Evolutionary conservation across 2,329 filamentous ascomycete genomes (phyloP).

Genomic region (Trichoderma lentiforme): DNA sequence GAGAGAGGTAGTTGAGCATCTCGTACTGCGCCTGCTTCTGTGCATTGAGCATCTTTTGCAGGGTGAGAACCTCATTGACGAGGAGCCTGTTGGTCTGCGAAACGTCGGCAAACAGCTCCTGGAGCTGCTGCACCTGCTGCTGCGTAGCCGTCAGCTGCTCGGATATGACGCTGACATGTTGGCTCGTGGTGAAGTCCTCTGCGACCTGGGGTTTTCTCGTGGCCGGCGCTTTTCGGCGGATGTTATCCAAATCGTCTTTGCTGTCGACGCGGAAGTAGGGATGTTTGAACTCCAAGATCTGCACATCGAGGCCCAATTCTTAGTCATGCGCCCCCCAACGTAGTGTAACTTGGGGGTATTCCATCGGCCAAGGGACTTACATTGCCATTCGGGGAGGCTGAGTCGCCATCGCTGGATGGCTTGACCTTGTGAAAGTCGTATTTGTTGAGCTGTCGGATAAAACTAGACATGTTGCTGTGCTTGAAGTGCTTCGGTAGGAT

Average conservation of each 20-base stretch:
- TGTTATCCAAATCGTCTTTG: conserved; percentile 95
- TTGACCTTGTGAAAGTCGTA: conserved; percentile 99
- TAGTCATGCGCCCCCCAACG: conserved; percentile 3
- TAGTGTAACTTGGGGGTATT: background rate
- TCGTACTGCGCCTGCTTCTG: conserved; percentile 58
- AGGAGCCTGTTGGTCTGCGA: conserved; percentile 60
- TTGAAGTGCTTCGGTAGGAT: conserved; percentile 99
- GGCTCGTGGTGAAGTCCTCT: conserved; percentile 74
- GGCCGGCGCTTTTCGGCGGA: conserved; percentile 89
- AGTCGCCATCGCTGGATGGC: conserved; percentile 38
- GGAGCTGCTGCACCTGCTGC: conserved; percentile 84
- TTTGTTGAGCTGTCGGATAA: conserved; percentile 93
- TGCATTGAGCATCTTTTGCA: conserved; percentile 59
- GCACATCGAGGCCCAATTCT: conserved; percentile 34
- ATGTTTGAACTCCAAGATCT: conserved; percentile 79
- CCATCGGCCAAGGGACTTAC: conserved; percentile 27
- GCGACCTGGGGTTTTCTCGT: conserved; percentile 68
- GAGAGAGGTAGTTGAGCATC: conserved; percentile 54
- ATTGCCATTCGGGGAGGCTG: conserved; percentile 35
- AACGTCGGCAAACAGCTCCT: conserved; percentile 80
- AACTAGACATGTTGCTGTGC: conserved; percentile 97
- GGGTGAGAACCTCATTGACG: conserved; percentile 57
- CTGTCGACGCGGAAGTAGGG: conserved; percentile 94
- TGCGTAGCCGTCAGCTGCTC: conserved; percentile 86
- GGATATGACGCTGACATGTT: conserved; percentile 86